Percentiles rank a stretch among this genome's conserved stretches.
phyloP scores from a whole-genome alignment of 768 basidiomycete genomes.

The Glaciozyma antarctica region DNA sequence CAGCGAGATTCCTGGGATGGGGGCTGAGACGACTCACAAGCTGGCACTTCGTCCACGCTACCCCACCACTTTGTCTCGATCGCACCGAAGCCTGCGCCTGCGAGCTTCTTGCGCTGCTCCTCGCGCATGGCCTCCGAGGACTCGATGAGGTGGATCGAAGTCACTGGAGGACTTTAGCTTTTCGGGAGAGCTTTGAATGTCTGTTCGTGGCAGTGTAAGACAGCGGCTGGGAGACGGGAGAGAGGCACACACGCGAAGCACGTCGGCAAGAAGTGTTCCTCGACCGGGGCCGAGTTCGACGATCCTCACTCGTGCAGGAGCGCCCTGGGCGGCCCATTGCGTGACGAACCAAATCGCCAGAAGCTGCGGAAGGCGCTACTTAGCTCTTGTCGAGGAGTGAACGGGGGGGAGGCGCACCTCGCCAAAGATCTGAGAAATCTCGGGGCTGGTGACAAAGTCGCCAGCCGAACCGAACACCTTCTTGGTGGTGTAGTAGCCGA shows the following conservation, averaged over 20 bases:
- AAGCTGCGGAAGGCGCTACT: slow-evolving; percentile 49
- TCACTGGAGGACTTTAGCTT: slow-evolving; percentile 14
- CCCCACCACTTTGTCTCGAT: slow-evolving; percentile 58
- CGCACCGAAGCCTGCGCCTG: slow-evolving; percentile 9
- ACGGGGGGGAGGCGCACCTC: slow-evolving; percentile 55
- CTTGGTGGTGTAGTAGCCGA: slow-evolving; percentile 75
- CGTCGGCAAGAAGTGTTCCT: slow-evolving; percentile 83
- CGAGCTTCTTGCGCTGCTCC: slow-evolving; percentile 26
- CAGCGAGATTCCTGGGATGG: neutral
- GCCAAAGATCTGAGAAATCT: slow-evolving; percentile 92
- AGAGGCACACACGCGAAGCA: slow-evolving; percentile 57
- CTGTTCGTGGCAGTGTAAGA: neutral
- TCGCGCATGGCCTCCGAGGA: slow-evolving; percentile 21
- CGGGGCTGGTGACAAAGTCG: slow-evolving; percentile 93
- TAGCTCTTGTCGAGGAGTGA: slow-evolving; percentile 33
- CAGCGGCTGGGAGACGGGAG: neutral
- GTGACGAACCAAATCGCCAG: slow-evolving; percentile 76
- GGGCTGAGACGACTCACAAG: slow-evolving; percentile 34
- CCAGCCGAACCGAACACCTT: slow-evolving; percentile 71
- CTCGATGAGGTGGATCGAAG: slow-evolving; percentile 34
- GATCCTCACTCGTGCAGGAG: slow-evolving; percentile 51
- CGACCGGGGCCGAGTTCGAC: slow-evolving; percentile 90
- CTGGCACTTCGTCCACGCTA: slow-evolving; percentile 57
- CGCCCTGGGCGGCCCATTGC: slow-evolving; percentile 56
- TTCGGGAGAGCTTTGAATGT: slow-evolving; percentile 44